phyloP scores from a whole-genome alignment of 148 eudicot genomes.

The Diospyros kaki region DNA sequence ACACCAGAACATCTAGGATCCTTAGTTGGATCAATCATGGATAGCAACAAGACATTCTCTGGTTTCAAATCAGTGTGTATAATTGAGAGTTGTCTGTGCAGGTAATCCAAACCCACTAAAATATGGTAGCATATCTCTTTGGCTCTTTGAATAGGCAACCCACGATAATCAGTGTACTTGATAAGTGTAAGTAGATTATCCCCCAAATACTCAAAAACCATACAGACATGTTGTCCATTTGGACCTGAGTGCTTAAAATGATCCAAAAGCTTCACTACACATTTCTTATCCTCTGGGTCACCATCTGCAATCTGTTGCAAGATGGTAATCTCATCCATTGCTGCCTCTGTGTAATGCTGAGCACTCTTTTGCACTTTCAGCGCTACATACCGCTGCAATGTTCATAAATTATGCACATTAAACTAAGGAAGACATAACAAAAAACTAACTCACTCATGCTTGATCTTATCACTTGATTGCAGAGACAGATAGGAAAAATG shows the following conservation, averaged over 20 bases:
- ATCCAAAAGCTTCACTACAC: slow-evolving; percentile 17
- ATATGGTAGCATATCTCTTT: slow-evolving; percentile 17
- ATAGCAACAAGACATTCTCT: slow-evolving; percentile 13
- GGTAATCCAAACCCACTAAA: slow-evolving; percentile 19
- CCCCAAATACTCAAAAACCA: slow-evolving; percentile 20
- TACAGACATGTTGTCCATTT: slow-evolving; percentile 19
- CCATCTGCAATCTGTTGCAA: slow-evolving; percentile 19
- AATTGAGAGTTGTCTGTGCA: slow-evolving; percentile 20
- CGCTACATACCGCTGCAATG: slow-evolving; percentile 20
- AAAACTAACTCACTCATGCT: not conserved
- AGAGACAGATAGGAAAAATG: not conserved
- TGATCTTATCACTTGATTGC: slow-evolving; percentile 4
- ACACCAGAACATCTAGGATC: slow-evolving; percentile 12
- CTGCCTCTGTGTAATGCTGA: slow-evolving; percentile 19
- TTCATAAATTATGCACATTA: not conserved
- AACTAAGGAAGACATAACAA: not conserved
- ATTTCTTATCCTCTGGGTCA: slow-evolving; percentile 16
- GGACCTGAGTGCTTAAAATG: slow-evolving; percentile 21
- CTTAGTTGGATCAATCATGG: slow-evolving; percentile 16
- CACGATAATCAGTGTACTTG: slow-evolving; percentile 9
- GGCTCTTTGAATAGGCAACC: slow-evolving; percentile 15
- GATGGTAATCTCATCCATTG: slow-evolving; percentile 20
- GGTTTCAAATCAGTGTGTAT: slow-evolving; percentile 21
- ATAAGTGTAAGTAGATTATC: slow-evolving; percentile 18
- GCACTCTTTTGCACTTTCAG: slow-evolving; percentile 20